Evolutionary conservation across 345 rosid genomes (phyloP), one percentile per base, ranked within the genome.

Genomic region (Acer campestre): DNA sequence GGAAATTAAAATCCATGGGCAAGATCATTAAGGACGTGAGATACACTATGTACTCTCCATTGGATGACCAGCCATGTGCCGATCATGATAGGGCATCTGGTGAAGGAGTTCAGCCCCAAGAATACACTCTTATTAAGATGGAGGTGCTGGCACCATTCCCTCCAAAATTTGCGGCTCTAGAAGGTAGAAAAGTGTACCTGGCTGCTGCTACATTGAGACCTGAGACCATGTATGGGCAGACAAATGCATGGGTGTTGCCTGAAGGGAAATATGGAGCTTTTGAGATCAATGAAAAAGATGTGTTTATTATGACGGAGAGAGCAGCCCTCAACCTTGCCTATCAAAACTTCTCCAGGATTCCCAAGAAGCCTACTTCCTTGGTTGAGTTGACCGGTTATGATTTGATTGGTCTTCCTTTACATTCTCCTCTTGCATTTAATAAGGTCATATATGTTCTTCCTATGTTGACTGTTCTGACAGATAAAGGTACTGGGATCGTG

Each of bases 61-160:
- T 92, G 46, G 99, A 95, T 79, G 98, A 94, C 56, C 99, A 93
- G 84, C 99, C 98, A 38, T 95, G 98, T 69, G 98, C 98, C 0
- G 98, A 93, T 85, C 98, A 95, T 70, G 99, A 95, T 82, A 88
- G 98, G 81, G 99, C 99, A 62, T 82, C 81, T 42, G 98, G 98
- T 56, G 98, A 95, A 89, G 98, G 95, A 75, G 95, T 95, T 58
- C 97, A 86, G 84, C 98, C 99, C n/a, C 99, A 93, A 75, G 99
- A 95, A 29, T 95, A 95, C 75, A 91, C 96, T 25, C 86, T 93
- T 59, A 85, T 95, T 44, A 95, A 93, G 87, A 93, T 93, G 99
- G 98, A 93, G 84, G 91, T 93, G 11, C 75, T 85, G 67, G 59
- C 78, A 27, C 98, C 99, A 6, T 92, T 92, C 66, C 93, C 96